Base-by-base conservation (phyloP, 352 stramenopile species). In the Globisporangium alternatum region DNA sequence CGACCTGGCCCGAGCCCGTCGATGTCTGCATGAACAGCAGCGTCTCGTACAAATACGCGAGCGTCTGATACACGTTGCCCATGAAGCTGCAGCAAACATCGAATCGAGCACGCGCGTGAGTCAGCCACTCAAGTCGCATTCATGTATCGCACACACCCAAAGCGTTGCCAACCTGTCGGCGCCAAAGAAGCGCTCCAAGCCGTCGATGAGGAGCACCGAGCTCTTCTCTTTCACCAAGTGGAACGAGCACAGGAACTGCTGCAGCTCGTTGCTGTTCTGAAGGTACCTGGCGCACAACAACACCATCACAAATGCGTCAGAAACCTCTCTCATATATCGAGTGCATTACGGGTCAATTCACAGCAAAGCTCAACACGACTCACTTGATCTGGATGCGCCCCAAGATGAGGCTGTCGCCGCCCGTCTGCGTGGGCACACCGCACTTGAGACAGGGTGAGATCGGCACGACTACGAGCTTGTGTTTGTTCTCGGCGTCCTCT, bases 351-450 rank as follows among this genome's bases (percentile, higher is more conserved):
- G 25, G 21, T 3, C 28, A n/a, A 12, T 17, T 21, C 17, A 63
- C 25, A 30, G n/a, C 17, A 17, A 19, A 21, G 30, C 19, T 25
- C 35, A 41, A 41, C 35, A 22, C 7, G 1, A 62, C 65, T 53
- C 69, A 86, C 77, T 89, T 91, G 77, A 91, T 85, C 67, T 77
- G 72, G 56, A 89, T 87, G 51, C 75, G 71, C 10, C 66, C 65
- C 78, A 75, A 88, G 22, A 78, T 63, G 31, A 71, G 57, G 49
- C 76, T 83, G 59, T 83, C 72, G 45, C 77, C 62, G 43, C 79
- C 79, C 2, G 70, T 88, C 53, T 83, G 74, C n/a, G 65, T 66
- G 2, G 79, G 81, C 10, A 75, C 17, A 3, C 69, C 62, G 55
- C 81, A 90, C 12, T 62, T 69, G 1, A 57, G 25, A 45, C 81